Evolutionary conservation across 495 filamentous ascomycete genomes (phyloP), one percentile per base, ranked within the genome.

Genomic region (Durotheca rogersii): DNA sequence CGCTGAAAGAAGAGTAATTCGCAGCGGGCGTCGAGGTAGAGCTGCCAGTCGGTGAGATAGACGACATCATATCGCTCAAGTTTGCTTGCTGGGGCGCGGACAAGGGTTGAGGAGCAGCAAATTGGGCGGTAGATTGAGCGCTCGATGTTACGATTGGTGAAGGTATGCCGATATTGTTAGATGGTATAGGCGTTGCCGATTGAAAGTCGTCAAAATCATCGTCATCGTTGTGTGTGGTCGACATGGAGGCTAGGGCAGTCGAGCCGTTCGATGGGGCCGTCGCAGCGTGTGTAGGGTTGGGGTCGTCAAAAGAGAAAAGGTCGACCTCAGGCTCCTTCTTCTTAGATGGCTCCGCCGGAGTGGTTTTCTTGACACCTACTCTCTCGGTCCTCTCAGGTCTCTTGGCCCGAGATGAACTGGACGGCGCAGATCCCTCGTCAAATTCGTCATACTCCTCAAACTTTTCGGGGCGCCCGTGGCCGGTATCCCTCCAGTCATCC

Each of bases 201-300:
- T 95, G 89, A 78, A 97, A 97, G 65, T 97, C 94, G 64, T 97
- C 93, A 58, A 97, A 97, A 40, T 97, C 94, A 58, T 98, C 93
- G 57, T 98, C 92, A 51, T 94, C 90, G 21, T 70, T 65, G 34
- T 62, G 49, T 27, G 51, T 10, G 19, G 37, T 41, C 21, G 61
- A 66, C 21, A 87, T 68, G 29, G 83, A 74, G 30, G 77, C 81
- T 43, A 87, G 70, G 15, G 76, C 81, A 39, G 72, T 69, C n/a
- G 72, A 70, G 14, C 65, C 69, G 60, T 71, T 72, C 18, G 71
- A 63, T 12, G 70, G 65, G 6, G 70, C 46, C 74, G 61, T 73
- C 57, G 54, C 72, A 69, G 58, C 71, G 19, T 80, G 70, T 30
- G 78, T 65, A 40, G 70, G 65, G 5, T 52, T 66, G 11, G 77